Evolutionary conservation across 1,139 yeast genomes (phyloP), one percentile per base, ranked within the genome.

Genomic region (Hanseniaspora uvarum): DNA sequence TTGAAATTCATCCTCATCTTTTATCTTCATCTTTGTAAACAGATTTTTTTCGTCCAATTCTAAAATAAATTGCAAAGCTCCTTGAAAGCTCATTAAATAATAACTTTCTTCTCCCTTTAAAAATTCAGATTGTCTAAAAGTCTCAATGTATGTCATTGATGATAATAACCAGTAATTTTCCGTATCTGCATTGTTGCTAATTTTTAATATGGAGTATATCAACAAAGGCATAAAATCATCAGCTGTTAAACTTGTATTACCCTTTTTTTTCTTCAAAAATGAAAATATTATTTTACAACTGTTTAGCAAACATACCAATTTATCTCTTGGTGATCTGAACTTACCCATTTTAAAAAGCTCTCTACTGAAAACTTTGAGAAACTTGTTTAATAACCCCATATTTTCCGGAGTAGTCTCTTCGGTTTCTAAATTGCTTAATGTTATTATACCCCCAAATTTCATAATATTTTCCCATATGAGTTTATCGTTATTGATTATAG

Each of bases 241-340:
- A 0, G 99, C 99, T 60, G 89, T 89, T 61, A 86, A 94, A 56
- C 73, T 72, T 55, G 81, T 83, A 38, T 76, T 69, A 46, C 74
- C 70, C 19, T 28, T 28, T 40, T 78, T 77, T 55, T 82, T 84
- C 59, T 88, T 80, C 55, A 94, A 76, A 55, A 86, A 74, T 18
- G 95, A 94, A 72, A 88, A 88, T 8, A 94, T 83, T 16, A 92
- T 89, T 66, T 92, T 92, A 65, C 97, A 89, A 56, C 94, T 81
- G 68, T 94, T 94, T 57, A 94, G 72, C 8, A 92, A 74, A 65
- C 98, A 92, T 47, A 92, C 87, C 58, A 88, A 82, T 64, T 94
- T 94, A 64, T 94, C 98, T 55, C 98, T 74, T 11, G 98, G 98
- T 0, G 97, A 94, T 61, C 94, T 77, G 66, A 84, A 94, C 55